These are phyloP conservation scores for Elasticomyces elasticus DNA, from an alignment of 495 filamentous ascomycete species.

Conservation along the genomic window DNA sequence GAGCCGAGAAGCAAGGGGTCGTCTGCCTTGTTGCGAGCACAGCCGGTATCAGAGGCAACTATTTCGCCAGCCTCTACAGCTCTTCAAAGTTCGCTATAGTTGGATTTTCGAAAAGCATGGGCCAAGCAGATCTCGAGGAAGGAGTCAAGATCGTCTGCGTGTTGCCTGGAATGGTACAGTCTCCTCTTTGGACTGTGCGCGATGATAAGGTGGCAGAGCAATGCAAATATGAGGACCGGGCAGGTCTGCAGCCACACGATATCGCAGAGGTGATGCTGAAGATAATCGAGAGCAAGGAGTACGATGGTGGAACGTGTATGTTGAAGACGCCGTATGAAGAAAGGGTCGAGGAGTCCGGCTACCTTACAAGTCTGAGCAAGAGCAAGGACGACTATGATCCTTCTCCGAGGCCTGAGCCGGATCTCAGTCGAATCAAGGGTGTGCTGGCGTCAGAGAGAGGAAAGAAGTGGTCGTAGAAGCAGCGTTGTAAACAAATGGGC, in stretches of 20 bases:
- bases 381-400: conserved; percentile 6
- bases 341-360: conserved; percentile 2
- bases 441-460: conserved; percentile 1
- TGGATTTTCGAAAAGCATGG: conserved; percentile 30
- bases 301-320: conserved; percentile 7
- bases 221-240: not conserved
- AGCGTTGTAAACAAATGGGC: no score
- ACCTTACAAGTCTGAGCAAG: not conserved
- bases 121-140: conserved; percentile 22
- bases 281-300: conserved; percentile 7
- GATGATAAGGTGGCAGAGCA: conserved; percentile 3
- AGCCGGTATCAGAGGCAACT: conserved; percentile 22
- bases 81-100: conserved; percentile 32
- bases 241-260: not conserved
- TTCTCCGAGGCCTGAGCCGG: conserved; percentile 7
- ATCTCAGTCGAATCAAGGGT: conserved; percentile 1
- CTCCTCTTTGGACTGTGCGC: conserved; percentile 1
- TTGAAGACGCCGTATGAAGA: conserved; percentile 11
- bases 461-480: conserved; percentile 6
- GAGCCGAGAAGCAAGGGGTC: conserved; percentile 28
- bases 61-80: conserved; percentile 27
- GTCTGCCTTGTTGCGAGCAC: conserved; percentile 22
- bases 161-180: conserved; percentile 17
- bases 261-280: conserved; percentile 7
- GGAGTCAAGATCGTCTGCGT: conserved; percentile 24